phyloP scores from a whole-genome alignment of 148 eudicot genomes.

The Camellia japonica region DNA sequence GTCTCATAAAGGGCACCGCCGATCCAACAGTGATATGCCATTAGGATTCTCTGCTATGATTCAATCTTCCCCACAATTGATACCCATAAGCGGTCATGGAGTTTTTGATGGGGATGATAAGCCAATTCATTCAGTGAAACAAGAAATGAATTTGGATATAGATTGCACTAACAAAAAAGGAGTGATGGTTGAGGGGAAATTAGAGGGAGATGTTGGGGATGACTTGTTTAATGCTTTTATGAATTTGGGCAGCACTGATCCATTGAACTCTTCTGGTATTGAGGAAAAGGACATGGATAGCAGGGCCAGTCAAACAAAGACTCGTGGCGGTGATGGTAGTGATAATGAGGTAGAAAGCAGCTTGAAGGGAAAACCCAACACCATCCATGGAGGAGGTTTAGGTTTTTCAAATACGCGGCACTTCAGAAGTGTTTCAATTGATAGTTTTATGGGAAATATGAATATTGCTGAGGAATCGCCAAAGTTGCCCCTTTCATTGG shows the following conservation, averaged over 20 bases:
- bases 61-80: constrained; percentile 25
- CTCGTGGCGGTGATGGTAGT: constrained; percentile 40
- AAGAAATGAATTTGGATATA: constrained; percentile 22
- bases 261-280: constrained; percentile 35
- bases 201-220: constrained; percentile 32
- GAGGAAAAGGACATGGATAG: constrained; percentile 49
- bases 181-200: constrained; percentile 19
- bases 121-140: constrained; percentile 30
- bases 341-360: constrained; percentile 54
- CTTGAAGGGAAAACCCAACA: constrained; percentile 20
- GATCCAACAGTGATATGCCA: constrained; percentile 48
- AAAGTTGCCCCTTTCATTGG: constrained; percentile 32
- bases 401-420: constrained; percentile 24
- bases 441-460: constrained; percentile 51
- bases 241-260: constrained; percentile 44
- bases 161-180: not conserved
- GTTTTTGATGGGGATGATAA: constrained; percentile 8
- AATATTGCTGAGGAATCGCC: constrained; percentile 34
- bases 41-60: constrained; percentile 29
- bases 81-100: constrained; percentile 14
- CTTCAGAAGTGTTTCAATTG: constrained; percentile 51
- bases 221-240: constrained; percentile 36
- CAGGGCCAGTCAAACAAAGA: constrained; percentile 41
- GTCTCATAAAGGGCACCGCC: constrained; percentile 38
- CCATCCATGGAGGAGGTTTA: constrained; percentile 17